These are phyloP conservation scores for Colletotrichum sidae DNA, from an alignment of 2,329 filamentous ascomycete genomes.

Conservation along the genomic window DNA sequence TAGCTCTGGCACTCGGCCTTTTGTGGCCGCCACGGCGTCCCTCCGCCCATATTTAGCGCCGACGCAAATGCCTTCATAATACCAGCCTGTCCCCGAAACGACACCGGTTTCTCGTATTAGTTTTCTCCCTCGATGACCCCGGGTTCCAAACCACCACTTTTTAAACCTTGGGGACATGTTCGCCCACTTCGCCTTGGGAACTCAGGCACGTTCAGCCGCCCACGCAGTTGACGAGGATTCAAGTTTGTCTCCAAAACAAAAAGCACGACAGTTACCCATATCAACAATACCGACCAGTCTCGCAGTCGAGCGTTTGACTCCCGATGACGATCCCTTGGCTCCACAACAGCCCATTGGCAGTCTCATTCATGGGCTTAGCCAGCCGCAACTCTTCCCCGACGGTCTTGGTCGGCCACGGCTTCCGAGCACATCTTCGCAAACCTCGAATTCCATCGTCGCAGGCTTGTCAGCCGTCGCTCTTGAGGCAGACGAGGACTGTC, in stretches of 20 bases:
- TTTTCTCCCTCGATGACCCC: not conserved
- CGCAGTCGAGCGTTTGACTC: not conserved
- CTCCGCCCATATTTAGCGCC: conserved; percentile 23
- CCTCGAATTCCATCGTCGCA: conserved; percentile 9
- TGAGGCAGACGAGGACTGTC: conserved; percentile 32
- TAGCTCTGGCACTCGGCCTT: conserved; percentile 26
- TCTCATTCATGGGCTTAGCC: conserved; percentile 29
- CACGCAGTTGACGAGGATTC: conserved; percentile 11
- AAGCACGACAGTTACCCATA: conserved; percentile 10
- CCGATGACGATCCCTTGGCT: not conserved
- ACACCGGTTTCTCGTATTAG: conserved; percentile 3
- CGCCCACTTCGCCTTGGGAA: conserved; percentile 30
- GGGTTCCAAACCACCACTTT: not conserved
- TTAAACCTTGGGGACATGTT: conserved; percentile 20
- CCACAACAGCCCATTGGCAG: conserved; percentile 28
- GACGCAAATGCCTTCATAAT: conserved; percentile 36
- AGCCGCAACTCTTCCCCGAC: conserved; percentile 25
- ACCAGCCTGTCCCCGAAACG: conserved; percentile 8
- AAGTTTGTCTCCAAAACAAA: conserved; percentile 27
- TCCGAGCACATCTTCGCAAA: not conserved
- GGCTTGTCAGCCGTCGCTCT: conserved; percentile 16
- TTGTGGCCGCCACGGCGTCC: conserved; percentile 29
- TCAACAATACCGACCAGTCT: conserved; percentile 2
- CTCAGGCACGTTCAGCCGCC: conserved; percentile 16
- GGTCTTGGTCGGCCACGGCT: not conserved